phyloP scores from a whole-genome alignment of 768 basidiomycete genomes.

The Rhizopogon roseolus region DNA sequence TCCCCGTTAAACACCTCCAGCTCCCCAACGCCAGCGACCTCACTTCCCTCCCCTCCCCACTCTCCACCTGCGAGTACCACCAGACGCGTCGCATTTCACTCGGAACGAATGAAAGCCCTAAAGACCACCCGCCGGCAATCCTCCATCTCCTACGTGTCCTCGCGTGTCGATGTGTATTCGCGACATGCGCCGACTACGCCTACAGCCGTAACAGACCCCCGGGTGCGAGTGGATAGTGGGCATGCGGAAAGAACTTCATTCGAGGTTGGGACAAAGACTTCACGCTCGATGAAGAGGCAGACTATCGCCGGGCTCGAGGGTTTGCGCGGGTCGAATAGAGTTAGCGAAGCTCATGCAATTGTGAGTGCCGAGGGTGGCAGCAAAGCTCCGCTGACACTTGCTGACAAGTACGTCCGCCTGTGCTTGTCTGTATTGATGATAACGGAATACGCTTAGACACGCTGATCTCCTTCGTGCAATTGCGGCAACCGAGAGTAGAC shows the following conservation, averaged over 20 bases:
- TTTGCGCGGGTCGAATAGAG: neutral
- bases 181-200: neutral
- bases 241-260: too few species aligned
- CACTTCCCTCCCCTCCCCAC: neutral
- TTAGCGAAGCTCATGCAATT: neutral
- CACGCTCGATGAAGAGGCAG: neutral
- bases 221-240: neutral
- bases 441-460: conserved; percentile 45
- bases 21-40: neutral
- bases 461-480: conserved; percentile 79
- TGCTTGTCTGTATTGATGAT: neutral
- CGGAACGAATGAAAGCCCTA: neutral
- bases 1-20: neutral
- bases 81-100: neutral
- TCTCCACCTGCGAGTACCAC: neutral
- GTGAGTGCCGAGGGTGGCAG: neutral
- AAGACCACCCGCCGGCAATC: conserved; percentile 19
- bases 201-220: neutral
- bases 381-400: conserved; percentile 53
- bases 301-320: neutral
- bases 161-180: neutral
- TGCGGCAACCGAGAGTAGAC: conserved; percentile 82
- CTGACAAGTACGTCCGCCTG: conserved; percentile 57
- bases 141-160: conserved; percentile 19
- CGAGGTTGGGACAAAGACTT: neutral